Percentiles rank a stretch among this genome's conserved stretches.
Conservation (phyloP, 495 filamentous ascomycete species). For the Talaromyces adpressus region DNA sequence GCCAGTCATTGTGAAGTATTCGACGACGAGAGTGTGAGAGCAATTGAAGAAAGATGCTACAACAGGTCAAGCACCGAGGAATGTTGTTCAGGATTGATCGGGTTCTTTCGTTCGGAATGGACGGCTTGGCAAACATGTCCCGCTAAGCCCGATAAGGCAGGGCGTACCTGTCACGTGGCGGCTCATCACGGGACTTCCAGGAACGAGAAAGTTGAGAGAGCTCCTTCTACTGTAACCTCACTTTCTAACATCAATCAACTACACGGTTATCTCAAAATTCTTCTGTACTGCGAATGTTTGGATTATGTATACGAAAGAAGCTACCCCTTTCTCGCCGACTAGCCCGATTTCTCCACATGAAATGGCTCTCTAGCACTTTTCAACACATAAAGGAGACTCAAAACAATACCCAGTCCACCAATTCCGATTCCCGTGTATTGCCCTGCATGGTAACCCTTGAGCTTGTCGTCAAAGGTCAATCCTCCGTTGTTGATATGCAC, state of each 20-base stretch:
- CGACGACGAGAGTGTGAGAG: background rate
- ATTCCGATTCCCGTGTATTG: conserved; percentile 52
- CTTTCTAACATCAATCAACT: too few relatives aligned
- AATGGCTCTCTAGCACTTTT: background rate
- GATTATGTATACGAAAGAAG: background rate
- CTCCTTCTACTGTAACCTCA: too few relatives aligned
- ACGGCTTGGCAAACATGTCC: background rate
- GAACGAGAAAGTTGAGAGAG: background rate
- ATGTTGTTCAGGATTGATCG: background rate
- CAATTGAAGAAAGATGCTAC: background rate
- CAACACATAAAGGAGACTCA: conserved; percentile 10
- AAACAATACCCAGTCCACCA: conserved; percentile 33
- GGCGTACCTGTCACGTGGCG: background rate
- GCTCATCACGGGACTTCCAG: background rate
- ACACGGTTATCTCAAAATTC: too few relatives aligned
- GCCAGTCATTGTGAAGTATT: conserved; percentile 6
- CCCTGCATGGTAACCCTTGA: conserved; percentile 50
- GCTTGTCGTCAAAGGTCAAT: conserved; percentile 16
- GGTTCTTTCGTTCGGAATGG: background rate
- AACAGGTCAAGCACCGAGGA: background rate
- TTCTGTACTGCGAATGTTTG: too few relatives aligned
- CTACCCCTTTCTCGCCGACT: background rate
- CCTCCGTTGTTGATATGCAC: conserved; percentile 37
- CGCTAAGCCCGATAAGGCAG: background rate
- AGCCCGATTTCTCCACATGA: background rate